Evolutionary conservation across 2,329 filamentous ascomycete species (phyloP), one percentile per base, ranked within the genome.

Genomic region (Ceratocystis destructans): DNA sequence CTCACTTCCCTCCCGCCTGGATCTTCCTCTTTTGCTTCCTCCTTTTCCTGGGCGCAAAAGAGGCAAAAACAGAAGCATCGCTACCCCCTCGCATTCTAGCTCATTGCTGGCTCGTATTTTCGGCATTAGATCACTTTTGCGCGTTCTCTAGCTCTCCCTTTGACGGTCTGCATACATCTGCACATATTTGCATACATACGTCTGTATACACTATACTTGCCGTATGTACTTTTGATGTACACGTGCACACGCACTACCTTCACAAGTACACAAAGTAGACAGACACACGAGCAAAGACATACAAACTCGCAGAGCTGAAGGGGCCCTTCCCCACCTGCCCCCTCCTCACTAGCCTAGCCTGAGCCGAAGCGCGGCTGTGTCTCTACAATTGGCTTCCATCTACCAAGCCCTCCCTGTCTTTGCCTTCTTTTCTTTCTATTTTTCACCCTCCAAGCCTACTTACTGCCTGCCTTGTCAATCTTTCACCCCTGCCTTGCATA

Each of bases 371-470:
- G 55, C 28, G 53, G 55, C 55, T 59, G 55, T 59, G 28, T 31
- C 55, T 59, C 25, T 59, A 28, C 20, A 53, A 25, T 6, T 53
- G 48, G 53, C 22, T 33, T 28, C 22, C 31, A 12, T 31, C 7
- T 25, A 5, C 48, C 25, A 53, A 53, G 48, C 48, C 55, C 55
- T 37, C 48, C 48, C 48, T 53, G 8, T 53, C 15, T 53, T 62
- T 62, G 57, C 57, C 17, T 31, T 46, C 33, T 31, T 41, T 37
- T 33, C 48, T 10, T 64, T 62, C 68, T 70, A 71, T 72, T 72
- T 73, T 71, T 70, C 67, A 12, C 53, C 8, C 28, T 22, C 8
- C 31, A 53, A 25, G 48, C 17, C 48, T 6, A 3, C 10, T 22
- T 20, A 31, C 61, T 65, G 55, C 31, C 33, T 61, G 25, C 22